These are phyloP conservation scores for Anethum foeniculum DNA, from an alignment of 140 eudicot genomes.

Conservation along the genomic window DNA sequence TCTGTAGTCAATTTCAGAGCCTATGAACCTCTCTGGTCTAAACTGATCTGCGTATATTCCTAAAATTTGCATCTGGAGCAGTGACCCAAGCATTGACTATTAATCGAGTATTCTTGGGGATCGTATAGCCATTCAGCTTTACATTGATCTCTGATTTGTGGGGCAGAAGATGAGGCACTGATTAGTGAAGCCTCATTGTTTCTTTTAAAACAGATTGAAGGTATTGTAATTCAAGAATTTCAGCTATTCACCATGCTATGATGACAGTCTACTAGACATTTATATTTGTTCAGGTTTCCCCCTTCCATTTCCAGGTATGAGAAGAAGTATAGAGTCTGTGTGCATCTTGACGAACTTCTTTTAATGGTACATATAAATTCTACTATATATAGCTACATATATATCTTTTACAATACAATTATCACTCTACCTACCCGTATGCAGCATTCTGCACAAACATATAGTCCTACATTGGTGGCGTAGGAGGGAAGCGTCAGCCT, in stretches of 20 bases:
- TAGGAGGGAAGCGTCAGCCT: too few species aligned
- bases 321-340: too few species aligned
- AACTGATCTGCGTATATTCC: neutral
- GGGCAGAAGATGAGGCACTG: constrained; percentile 7
- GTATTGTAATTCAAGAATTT: neutral
- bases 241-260: neutral
- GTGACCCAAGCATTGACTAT: neutral
- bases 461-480: too few species aligned
- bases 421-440: too few species aligned
- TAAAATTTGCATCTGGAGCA: neutral
- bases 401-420: too few species aligned
- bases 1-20: neutral
- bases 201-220: neutral
- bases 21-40: neutral
- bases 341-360: too few species aligned
- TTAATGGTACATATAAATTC: too few species aligned
- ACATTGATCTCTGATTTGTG: neutral
- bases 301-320: too few species aligned
- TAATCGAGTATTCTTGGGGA: neutral
- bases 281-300: too few species aligned
- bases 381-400: too few species aligned
- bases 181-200: constrained; percentile 1
- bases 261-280: neutral
- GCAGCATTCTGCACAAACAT: too few species aligned
- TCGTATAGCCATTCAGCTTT: neutral